Evolutionary conservation across 106 monocot genomes (phyloP), one percentile per base, ranked within the genome.

Genomic region (Dendrobium catenatum): DNA sequence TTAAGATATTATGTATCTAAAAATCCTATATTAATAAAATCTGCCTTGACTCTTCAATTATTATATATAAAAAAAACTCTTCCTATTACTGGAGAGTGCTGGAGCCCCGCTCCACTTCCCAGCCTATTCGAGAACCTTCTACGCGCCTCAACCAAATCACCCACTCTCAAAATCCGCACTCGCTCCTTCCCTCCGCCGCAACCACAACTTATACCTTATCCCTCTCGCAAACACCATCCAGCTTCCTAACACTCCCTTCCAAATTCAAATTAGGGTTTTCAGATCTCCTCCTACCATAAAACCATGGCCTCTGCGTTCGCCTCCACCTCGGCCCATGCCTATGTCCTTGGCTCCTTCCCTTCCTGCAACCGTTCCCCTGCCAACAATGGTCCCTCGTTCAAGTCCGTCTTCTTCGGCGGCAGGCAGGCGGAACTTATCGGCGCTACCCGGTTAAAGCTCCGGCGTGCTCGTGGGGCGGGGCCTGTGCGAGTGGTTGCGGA

Each of bases 251-350:
- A 31, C 24, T 70, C 13, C 24, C 37, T 37, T 37, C 15, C 15
- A 33, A 16, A 13, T 4, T 49, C 46, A 42, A 13, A 27, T 76
- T 76, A 76, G 76, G 76, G 76, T 48, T 76, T 76, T 19, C 48
- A 22, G 48, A 10, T 49, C 49, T 27, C 29, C 17, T 11, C 15
- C 47, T 15, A 27, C 61, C 5, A 10, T 47, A 55, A 51, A 80
- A 51, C 49, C 11, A 86, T 88, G 90, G 85, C 88, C 31, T 42
- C 80, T 13, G 84, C 84, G 17, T 70, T 33, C 29, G 66, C 89
- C 44, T 59, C 90, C 42, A 82, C 85, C 66, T 81, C 88, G 47
- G 74, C 90, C 8, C 85, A 83, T 13, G 77, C 82, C 78, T 86
- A 84, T 79, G 77, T 68, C 15, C 83, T 84, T 27, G 81, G 84